phyloP scores from a whole-genome alignment of 495 filamentous ascomycete genomes.

The Aspergillus leporis region DNA sequence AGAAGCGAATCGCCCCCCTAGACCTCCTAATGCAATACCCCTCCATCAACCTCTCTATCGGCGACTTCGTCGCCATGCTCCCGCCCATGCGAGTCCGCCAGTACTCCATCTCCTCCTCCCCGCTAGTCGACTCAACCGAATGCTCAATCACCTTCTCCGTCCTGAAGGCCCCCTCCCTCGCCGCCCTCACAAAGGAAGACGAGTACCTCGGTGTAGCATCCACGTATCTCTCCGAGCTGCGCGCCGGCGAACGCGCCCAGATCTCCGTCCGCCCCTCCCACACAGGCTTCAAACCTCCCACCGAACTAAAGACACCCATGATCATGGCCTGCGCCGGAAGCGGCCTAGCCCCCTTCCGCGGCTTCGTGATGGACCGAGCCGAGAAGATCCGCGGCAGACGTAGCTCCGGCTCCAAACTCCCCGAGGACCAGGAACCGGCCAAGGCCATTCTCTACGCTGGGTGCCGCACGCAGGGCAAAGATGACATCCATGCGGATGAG shows the following conservation, averaged over 20 bases:
- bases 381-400: constrained; percentile 53
- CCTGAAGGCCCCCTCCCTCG: constrained; percentile 57
- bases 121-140: constrained; percentile 50
- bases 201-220: constrained; percentile 60
- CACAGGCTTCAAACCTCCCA: constrained; percentile 24
- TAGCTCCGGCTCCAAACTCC: constrained; percentile 10
- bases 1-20: constrained; percentile 61
- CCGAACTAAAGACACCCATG: constrained; percentile 23
- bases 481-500: not conserved
- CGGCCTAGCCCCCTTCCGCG: constrained; percentile 41
- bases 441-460: constrained; percentile 60
- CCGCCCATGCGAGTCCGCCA: constrained; percentile 64
- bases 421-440: constrained; percentile 35
- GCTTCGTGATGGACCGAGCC: constrained; percentile 34
- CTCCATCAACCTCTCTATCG: constrained; percentile 59
- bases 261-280: constrained; percentile 35
- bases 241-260: constrained; percentile 8
- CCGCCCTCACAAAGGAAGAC: constrained; percentile 24
- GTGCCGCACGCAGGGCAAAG: not conserved
- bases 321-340: constrained; percentile 39
- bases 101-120: constrained; percentile 75
- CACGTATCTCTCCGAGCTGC: constrained; percentile 5
- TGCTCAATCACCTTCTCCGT: constrained; percentile 71
- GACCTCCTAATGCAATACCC: constrained; percentile 12
- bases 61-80: constrained; percentile 44